phyloP scores from a whole-genome alignment of 1,139 yeast genomes.

The Geotrichum aggregatum region DNA sequence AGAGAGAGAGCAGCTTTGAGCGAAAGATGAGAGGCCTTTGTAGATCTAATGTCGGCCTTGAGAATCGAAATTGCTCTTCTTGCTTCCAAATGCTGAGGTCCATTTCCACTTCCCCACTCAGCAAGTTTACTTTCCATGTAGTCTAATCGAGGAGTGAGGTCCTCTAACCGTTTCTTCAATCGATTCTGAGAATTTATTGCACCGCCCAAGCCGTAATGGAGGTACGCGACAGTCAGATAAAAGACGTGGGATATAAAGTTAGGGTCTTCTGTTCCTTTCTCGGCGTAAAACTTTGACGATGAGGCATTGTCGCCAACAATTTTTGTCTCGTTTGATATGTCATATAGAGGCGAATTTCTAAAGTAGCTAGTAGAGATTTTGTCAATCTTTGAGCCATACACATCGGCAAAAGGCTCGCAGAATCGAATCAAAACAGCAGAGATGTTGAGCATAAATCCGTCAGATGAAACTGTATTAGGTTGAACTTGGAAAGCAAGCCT shows the following conservation, averaged over 20 bases:
- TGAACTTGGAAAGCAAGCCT: constrained; percentile 85
- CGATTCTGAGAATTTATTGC: constrained; percentile 56
- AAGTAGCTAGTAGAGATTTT: constrained; percentile 71
- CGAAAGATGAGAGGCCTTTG: constrained; percentile 45
- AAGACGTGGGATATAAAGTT: constrained; percentile 90
- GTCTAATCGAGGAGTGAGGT: constrained; percentile 50
- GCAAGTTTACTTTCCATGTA: constrained; percentile 38
- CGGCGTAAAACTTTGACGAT: constrained; percentile 53
- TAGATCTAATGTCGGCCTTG: constrained; percentile 41
- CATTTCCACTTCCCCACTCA: constrained; percentile 28
- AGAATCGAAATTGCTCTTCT: constrained; percentile 41
- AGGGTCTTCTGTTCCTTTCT: constrained; percentile 37
- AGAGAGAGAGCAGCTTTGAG: constrained; percentile 58
- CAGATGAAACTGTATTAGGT: constrained; percentile 60
- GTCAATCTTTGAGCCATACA: constrained; percentile 55
- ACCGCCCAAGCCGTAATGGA: constrained; percentile 90
- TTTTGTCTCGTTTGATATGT: constrained; percentile 76
- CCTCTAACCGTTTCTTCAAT: constrained; percentile 50
- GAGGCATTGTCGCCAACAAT: constrained; percentile 71
- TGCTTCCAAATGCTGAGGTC: constrained; percentile 28
- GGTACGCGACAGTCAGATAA: constrained; percentile 68
- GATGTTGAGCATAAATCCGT: constrained; percentile 79
- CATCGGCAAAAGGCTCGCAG: constrained; percentile 79
- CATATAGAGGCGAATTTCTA: constrained; percentile 47
- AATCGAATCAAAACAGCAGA: constrained; percentile 63